Base-by-base conservation (phyloP, 208 protist genomes). In the Leishmania major region DNA sequence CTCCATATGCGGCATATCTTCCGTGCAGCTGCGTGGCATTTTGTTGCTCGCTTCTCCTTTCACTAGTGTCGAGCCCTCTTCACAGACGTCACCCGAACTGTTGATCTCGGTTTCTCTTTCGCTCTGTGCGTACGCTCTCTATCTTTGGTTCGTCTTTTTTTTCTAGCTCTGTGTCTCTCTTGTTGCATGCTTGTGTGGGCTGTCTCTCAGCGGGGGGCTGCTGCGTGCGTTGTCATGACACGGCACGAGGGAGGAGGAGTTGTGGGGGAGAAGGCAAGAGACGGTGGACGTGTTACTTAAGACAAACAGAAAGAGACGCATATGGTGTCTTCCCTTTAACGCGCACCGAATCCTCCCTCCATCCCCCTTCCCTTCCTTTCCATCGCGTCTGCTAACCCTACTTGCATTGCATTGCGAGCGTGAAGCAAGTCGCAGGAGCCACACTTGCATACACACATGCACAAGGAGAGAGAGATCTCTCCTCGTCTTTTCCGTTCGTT, bases 21-120 rank as follows among this genome's bases (percentile, higher is more conserved):
- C 66, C 13, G 59, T 73, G n/a, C 53, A 49, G 79, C 11, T 79
- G 59, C 78, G 31, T 55, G 47, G 7, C 74, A 66, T 64, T 86
- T 84, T 84, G 31, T 37, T 66, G 79, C 31, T 70, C 79, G 31
- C 22, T 55, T 64, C 19, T 60, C 28, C n/a, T 62, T 83, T 57
- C 15, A 83, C 81, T n/a, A 55, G 22, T 81, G 19, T 45, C 70
- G 2, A 15, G 15, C 79, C 84, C 22, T 64, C 67, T 66, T n/a
- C 66, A 53, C 74, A 53, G 22, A 67, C 13, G 0, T 22, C 49
- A 69, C 11, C 11, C 10, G 28, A 28, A 40, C 31, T 69, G 31
- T 7, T 69, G 31, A 40, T 45, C 71, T 83, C 17, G 5, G 72
- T 86, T 17, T 82, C 67, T 71, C 55, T 57, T 60, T 77, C 47